phyloP scores from a whole-genome alignment of 1,284 basidiomycete species.

The Athelia sp. region DNA sequence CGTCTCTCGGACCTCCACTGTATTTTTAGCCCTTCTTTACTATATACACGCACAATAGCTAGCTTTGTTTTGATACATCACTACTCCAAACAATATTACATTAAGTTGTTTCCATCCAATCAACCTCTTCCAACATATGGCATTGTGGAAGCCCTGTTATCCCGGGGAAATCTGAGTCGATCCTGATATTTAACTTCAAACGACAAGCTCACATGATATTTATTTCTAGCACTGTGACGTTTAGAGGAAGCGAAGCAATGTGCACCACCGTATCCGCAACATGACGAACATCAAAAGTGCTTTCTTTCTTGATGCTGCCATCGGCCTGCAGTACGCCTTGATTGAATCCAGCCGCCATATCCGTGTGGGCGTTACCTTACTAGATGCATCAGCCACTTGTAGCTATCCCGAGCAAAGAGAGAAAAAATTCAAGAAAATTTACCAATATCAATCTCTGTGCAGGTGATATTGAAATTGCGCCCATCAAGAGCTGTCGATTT shows the following conservation, averaged over 20 bases:
- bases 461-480: slow-evolving; percentile 65
- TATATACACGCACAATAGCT: no score
- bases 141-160: slow-evolving; percentile 46
- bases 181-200: background rate
- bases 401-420: slow-evolving; percentile 4
- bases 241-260: slow-evolving; percentile 61
- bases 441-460: slow-evolving; percentile 82
- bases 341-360: slow-evolving; percentile 35
- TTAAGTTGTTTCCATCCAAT: slow-evolving; percentile 5
- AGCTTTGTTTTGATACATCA: no score
- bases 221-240: slow-evolving; percentile 67
- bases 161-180: slow-evolving; percentile 1
- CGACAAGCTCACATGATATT: slow-evolving; percentile 50
- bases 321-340: slow-evolving; percentile 64
- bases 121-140: slow-evolving; percentile 63
- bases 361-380: slow-evolving; percentile 64
- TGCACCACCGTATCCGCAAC: slow-evolving; percentile 70
- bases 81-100: no score
- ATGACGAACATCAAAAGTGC: slow-evolving; percentile 62
- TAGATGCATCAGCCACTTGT: background rate
- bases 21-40: no score
- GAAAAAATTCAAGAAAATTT: slow-evolving; percentile 6
- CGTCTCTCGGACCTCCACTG: no score
- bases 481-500: slow-evolving; percentile 76
- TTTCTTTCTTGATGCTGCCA: slow-evolving; percentile 55